A percentile compares a stretch with the other conserved stretches of the same genome.
Evolutionary conservation across 768 basidiomycete species (phyloP).

Genomic region (Russula virescens): DNA sequence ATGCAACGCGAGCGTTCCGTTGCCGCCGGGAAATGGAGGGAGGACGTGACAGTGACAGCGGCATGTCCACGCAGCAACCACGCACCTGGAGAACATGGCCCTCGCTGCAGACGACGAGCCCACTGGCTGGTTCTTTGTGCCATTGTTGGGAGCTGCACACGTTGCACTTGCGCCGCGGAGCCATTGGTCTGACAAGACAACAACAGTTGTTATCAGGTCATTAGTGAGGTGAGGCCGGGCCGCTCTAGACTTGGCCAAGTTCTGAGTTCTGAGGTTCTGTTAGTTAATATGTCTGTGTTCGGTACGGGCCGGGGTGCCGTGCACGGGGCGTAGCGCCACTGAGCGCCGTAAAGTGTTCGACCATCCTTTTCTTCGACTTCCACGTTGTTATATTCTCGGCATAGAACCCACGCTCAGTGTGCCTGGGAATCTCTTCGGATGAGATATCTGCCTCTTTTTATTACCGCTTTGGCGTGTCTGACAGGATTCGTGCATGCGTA

Average conservation of each 20-base stretch:
- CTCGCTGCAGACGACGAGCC: conserved; percentile 81
- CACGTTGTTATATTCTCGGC: conserved; percentile 12
- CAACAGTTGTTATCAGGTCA: too few species aligned
- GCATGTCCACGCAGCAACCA: background rate
- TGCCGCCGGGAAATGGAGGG: too few species aligned
- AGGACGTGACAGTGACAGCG: too few species aligned
- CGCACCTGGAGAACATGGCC: conserved; percentile 84
- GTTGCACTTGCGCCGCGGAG: conserved; percentile 58
- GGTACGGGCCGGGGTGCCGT: background rate
- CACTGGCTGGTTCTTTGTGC: conserved; percentile 80
- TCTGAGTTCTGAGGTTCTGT: too few species aligned
- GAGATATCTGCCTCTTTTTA: conserved; percentile 44
- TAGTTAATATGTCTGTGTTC: too few species aligned
- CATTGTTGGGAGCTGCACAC: conserved; percentile 82
- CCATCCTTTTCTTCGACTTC: background rate
- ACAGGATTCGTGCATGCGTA: conserved; percentile 54
- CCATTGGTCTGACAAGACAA: conserved; percentile 37
- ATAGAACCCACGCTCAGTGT: background rate
- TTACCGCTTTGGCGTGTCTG: conserved; percentile 47
- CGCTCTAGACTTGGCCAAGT: too few species aligned
- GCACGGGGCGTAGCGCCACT: background rate
- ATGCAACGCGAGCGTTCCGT: too few species aligned
- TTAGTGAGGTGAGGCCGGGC: too few species aligned
- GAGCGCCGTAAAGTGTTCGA: too few species aligned
- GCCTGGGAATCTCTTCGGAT: conserved; percentile 32